Evolutionary conservation across 2,329 filamentous ascomycete genomes (phyloP).

Genomic region (Ophiostoma quercus): DNA sequence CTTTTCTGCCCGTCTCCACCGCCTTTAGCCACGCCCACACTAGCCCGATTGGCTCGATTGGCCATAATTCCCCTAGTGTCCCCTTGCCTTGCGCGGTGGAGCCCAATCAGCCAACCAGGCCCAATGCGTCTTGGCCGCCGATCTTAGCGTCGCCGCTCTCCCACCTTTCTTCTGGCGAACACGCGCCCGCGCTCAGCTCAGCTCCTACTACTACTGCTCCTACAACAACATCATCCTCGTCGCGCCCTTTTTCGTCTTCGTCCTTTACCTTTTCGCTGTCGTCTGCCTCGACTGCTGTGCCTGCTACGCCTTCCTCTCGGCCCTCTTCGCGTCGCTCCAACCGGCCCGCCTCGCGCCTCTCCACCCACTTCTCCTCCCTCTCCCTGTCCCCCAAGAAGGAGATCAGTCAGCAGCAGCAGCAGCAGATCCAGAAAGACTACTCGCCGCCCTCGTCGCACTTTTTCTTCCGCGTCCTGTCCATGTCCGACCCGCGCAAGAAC

Average conservation of each 20-base stretch:
- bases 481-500: slow-evolving; percentile 22
- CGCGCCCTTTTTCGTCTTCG: slow-evolving; percentile 5
- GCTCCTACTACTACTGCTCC: too few species aligned
- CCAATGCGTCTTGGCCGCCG: slow-evolving; percentile 22
- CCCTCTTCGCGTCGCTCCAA: neutral
- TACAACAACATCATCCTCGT: neutral
- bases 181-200: neutral
- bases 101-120: slow-evolving; percentile 21
- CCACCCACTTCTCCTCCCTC: slow-evolving; percentile 6
- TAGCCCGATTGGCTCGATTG: neutral
- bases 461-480: slow-evolving; percentile 24
- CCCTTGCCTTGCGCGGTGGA: slow-evolving; percentile 7
- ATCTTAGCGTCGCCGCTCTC: slow-evolving; percentile 19
- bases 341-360: neutral
- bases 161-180: neutral
- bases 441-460: slow-evolving; percentile 8
- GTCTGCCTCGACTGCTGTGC: neutral
- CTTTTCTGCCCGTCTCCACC: neutral
- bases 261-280: slow-evolving; percentile 9
- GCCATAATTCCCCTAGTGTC: neutral
- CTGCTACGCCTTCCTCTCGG: neutral
- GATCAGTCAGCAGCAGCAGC: slow-evolving; percentile 5
- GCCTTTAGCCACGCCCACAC: neutral
- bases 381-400: neutral
- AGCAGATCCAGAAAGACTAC: slow-evolving; percentile 4